Conservation (phyloP, 306 rosid species). For the Coriaria nepalensis region DNA sequence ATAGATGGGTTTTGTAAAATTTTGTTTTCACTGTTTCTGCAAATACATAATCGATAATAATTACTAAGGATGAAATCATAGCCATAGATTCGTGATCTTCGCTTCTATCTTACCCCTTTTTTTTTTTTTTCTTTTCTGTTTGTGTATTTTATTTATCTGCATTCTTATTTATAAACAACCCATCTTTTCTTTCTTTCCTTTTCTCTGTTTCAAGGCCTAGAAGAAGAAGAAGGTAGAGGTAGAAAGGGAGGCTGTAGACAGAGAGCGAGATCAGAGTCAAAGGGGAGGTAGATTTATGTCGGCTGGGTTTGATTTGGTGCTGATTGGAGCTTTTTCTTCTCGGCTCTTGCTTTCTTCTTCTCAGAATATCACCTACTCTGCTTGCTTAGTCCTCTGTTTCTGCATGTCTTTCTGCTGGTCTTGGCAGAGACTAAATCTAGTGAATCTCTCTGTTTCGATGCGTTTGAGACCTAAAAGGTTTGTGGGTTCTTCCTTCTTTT, state of each 20-base stretch:
- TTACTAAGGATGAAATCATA: neutral
- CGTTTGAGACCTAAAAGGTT: slow-evolving; percentile 74
- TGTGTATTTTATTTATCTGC: neutral
- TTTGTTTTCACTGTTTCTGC: no score
- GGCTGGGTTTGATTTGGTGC: slow-evolving; percentile 50
- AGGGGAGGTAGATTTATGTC: slow-evolving; percentile 59
- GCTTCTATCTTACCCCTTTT: neutral
- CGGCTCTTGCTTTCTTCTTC: slow-evolving; percentile 36
- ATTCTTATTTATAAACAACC: no score
- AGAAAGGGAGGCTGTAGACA: neutral
- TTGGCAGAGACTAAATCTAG: slow-evolving; percentile 25
- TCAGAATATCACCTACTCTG: neutral
- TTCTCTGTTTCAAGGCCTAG: neutral
- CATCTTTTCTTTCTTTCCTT: neutral
- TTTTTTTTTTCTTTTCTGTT: neutral
- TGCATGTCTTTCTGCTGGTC: slow-evolving; percentile 26
- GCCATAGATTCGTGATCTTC: slow-evolving; percentile 14
- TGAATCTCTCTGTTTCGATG: slow-evolving; percentile 51
- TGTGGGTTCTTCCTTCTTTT: neutral
- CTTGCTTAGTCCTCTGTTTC: slow-evolving; percentile 5
- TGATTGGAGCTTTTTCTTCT: slow-evolving; percentile 51
- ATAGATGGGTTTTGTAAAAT: no score
- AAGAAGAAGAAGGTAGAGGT: neutral
- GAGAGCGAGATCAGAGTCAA: slow-evolving; percentile 10
- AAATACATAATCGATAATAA: no score